Percentiles rank a stretch among this genome's conserved stretches.
Evolutionary conservation across 2,329 filamentous ascomycete genomes (phyloP).

Genomic region (Monosporascus sp.): DNA sequence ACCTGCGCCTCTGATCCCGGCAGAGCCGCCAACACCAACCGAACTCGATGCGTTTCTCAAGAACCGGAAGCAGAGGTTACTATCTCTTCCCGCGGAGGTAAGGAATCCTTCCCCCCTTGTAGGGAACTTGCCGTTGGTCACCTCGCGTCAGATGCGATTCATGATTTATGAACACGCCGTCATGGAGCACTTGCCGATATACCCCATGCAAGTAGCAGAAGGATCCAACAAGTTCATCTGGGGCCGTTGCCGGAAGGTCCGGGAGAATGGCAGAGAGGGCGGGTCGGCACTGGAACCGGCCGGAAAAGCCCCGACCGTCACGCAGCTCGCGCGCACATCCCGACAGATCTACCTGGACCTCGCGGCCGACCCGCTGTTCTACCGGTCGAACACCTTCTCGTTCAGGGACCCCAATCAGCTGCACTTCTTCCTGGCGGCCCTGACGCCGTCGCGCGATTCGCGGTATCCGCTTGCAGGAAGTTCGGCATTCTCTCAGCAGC

Average conservation of each 20-base stretch:
- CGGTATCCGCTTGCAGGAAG: background rate
- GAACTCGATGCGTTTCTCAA: no score
- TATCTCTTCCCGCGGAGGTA: no score
- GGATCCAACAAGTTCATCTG: background rate
- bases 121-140: background rate
- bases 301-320: background rate
- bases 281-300: background rate
- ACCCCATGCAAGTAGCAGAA: background rate
- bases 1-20: no score
- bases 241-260: no score
- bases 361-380: background rate
- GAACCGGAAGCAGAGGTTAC: no score
- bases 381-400: background rate
- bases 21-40: no score
- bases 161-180: background rate
- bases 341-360: background rate
- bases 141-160: background rate
- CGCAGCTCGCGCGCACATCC: background rate
- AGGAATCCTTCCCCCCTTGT: no score
- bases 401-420: background rate
- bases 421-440: background rate
- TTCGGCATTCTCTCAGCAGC: background rate
- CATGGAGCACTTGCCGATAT: background rate
- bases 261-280: background rate
- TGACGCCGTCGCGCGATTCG: background rate